Evolutionary conservation across 441 rosid species (phyloP), one percentile per base, ranked within the genome.

Genomic region (Theobroma grandiflorum): DNA sequence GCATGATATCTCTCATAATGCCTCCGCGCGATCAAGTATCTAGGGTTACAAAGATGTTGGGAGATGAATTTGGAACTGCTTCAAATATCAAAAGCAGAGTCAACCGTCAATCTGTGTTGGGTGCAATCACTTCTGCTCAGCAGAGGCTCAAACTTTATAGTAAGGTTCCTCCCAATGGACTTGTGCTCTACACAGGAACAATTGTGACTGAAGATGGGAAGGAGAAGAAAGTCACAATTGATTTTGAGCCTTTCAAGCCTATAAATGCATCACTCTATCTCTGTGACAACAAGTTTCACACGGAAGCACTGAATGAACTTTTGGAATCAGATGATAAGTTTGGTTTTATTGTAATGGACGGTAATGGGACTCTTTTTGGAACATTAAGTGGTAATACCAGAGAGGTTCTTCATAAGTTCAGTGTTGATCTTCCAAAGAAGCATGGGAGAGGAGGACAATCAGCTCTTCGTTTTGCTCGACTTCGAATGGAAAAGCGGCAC

Each of bases 381-480:
- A 93, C 98, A 37, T 80, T 92, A 58, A 91, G 98, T 63, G 95
- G 96, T 69, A 91, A 94, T 65, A 87, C 98, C 2, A 83, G 98
- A 42, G 97, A 94, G 86, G 95, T 94, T 81, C 92, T 94, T 71
- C 98, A 94, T 82, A 94, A 94, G 74, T 92, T 92, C 72, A 80
- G 84, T 72, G 98, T 94, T 70, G 98, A 94, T 85, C 91, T 92
- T 71, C 98, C 98, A 0, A 94, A 94, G 92, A 94, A 94, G 66
- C 97, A 94, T 71, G 97, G 95, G 12, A 91, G 98, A 85, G 98
- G 98, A 86, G 98, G 98, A 47, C 98, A 94, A 78, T 92, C 97
- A 59, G 98, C 98, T 31, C 94, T 91, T 80, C 92, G 95, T 18
- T 94, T 94, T 88, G 95, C 94, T 33, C 89, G 98, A 35, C 94